Conservation (phyloP, 2,329 filamentous ascomycete species). For the Didymella lethalis region DNA sequence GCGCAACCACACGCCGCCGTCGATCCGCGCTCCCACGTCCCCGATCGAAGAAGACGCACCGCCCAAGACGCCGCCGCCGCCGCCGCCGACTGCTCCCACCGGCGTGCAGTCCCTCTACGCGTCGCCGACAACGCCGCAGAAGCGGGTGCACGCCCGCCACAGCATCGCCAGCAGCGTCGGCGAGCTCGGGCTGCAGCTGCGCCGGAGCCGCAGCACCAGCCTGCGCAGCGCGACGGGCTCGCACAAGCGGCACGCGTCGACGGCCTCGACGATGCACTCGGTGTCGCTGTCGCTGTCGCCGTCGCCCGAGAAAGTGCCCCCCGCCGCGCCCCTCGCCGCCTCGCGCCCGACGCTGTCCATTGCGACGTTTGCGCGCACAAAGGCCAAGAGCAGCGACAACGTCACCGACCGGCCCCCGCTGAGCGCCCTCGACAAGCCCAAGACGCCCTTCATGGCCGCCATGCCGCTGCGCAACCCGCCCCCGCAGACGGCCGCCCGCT, state of each 20-base stretch:
- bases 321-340: constrained; percentile 27
- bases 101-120: constrained; percentile 31
- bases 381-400: constrained; percentile 49
- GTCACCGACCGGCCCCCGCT: constrained; percentile 45
- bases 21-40: constrained; percentile 8
- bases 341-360: constrained; percentile 51
- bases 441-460: constrained; percentile 46
- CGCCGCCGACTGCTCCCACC: constrained; percentile 10
- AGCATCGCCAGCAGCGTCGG: constrained; percentile 48
- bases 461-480: constrained; percentile 39
- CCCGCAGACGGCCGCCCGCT: constrained; percentile 34
- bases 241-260: constrained; percentile 46
- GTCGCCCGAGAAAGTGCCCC: constrained; percentile 46
- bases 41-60: background rate
- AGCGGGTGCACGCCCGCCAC: constrained; percentile 38
- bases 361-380: constrained; percentile 47
- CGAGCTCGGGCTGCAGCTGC: constrained; percentile 51
- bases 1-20: constrained; percentile 8
- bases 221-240: constrained; percentile 49
- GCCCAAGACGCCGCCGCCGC: background rate
- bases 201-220: constrained; percentile 52
- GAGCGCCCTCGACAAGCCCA: constrained; percentile 46
- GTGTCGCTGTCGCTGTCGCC: constrained; percentile 48
- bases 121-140: constrained; percentile 35
- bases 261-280: constrained; percentile 39